Evolutionary conservation across 2,329 filamentous ascomycete genomes (phyloP), one percentile per base, ranked within the genome.

Genomic region (Xylaria arbuscula): DNA sequence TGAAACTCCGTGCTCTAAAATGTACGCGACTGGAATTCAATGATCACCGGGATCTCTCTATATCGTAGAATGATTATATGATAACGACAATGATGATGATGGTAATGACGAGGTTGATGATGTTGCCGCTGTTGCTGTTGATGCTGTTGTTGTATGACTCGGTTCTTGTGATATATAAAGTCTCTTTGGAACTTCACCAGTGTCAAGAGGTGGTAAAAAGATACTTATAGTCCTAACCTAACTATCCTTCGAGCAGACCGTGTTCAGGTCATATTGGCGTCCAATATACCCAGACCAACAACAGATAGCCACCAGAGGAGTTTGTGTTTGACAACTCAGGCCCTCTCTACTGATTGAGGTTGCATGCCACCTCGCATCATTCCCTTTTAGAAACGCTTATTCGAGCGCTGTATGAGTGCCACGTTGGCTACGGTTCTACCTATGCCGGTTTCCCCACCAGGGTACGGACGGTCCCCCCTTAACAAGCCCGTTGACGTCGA

Each of bases 391-490:
- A 73, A 72, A 73, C 72, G 66, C 71, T 72, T 71, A 64, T 67
- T 75, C 70, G 69, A 73, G 74, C 71, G 72, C 72, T 77, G 71
- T 72, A 72, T 73, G 75, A 72, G 74, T 78, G 77, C 77, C 77
- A 79, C 77, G 77, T 78, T 76, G 76, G 74, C 73, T 68, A 71
- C 72, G 66, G 70, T 74, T 73, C 70, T 72, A 74, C 72, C 74
- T 75, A 70, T 71, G 71, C 72, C 74, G 72, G 73, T 69, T 74
- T 76, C 76, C 75, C 76, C 76, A 76, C 76, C 74, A 68, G 66
- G 69, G 71, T 72, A 72, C 72, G 71, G 73, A 74, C 74, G 73
- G 67, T 28, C 53, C 67, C 63, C 74, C 72, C 71, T 72, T 73
- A 75, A 72, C 65, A 67, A 45, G 64, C 69, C 66, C 53, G 71